Conservation (phyloP, 345 rosid genomes). For the Syzygium oleosum region DNA sequence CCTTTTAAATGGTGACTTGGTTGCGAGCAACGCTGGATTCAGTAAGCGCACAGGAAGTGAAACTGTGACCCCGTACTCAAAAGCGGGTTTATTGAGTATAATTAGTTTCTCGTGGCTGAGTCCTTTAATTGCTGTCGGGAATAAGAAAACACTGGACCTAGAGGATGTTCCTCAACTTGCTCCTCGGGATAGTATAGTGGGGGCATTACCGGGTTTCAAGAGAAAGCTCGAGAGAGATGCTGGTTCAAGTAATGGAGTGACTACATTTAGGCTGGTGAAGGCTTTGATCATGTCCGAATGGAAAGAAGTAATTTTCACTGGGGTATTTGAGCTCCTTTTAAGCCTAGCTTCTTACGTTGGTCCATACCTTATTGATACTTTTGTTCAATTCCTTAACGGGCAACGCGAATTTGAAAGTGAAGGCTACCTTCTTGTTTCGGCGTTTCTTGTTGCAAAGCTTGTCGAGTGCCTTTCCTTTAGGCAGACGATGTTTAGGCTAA, state of each 20-base stretch:
- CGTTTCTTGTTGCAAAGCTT: slow-evolving; percentile 51
- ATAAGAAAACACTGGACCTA: slow-evolving; percentile 44
- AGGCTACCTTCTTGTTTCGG: slow-evolving; percentile 44
- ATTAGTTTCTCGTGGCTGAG: slow-evolving; percentile 61
- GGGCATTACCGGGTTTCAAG: slow-evolving; percentile 26
- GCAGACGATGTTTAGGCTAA: slow-evolving; percentile 50
- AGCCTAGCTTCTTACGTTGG: slow-evolving; percentile 50
- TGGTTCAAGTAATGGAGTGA: slow-evolving; percentile 16
- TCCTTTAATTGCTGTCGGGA: slow-evolving; percentile 47
- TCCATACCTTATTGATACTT: slow-evolving; percentile 49
- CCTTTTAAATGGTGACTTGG: slow-evolving; percentile 23
- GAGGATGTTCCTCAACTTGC: slow-evolving; percentile 67
- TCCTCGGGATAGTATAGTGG: slow-evolving; percentile 29
- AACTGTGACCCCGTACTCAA: slow-evolving; percentile 35
- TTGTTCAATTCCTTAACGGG: slow-evolving; percentile 55
- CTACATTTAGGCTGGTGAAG: slow-evolving; percentile 39
- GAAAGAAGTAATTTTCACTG: slow-evolving; percentile 38
- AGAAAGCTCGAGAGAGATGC: slow-evolving; percentile 31
- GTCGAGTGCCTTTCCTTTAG: slow-evolving; percentile 48
- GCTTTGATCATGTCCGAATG: slow-evolving; percentile 33
- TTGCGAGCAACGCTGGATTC: not conserved
- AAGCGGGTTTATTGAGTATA: slow-evolving; percentile 32
- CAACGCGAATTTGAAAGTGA: slow-evolving; percentile 29
- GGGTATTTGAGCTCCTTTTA: slow-evolving; percentile 20
- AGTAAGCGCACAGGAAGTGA: slow-evolving; percentile 25